A percentile compares a stretch with the other conserved stretches of the same genome.
These are phyloP conservation scores for Aspergillus funiculosus DNA, from an alignment of 495 filamentous ascomycete species.

Conservation along the genomic window DNA sequence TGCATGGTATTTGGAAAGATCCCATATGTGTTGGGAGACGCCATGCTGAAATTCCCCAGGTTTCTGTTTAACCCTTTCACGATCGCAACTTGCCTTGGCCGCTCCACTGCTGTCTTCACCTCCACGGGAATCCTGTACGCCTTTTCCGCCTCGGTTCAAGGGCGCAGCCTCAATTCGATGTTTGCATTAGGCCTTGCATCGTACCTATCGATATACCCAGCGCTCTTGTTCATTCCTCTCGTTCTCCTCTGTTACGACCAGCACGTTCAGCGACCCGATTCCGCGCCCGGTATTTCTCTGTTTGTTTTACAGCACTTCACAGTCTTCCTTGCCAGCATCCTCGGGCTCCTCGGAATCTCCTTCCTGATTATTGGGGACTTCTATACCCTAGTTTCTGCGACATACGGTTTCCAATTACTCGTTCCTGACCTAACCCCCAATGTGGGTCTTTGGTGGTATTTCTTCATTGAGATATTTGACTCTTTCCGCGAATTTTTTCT, in stretches of 20 bases:
- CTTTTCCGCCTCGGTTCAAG: constrained; percentile 73
- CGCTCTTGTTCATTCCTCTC: constrained; percentile 77
- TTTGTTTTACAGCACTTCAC: constrained; percentile 50
- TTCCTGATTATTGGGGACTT: constrained; percentile 69
- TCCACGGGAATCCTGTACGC: constrained; percentile 82
- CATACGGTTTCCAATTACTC: constrained; percentile 86
- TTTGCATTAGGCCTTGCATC: constrained; percentile 78
- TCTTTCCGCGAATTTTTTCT: constrained; percentile 96
- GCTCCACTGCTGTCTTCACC: constrained; percentile 86
- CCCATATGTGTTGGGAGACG: neutral
- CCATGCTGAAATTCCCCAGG: constrained; percentile 33
- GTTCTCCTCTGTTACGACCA: constrained; percentile 77
- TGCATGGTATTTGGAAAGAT: constrained; percentile 53
- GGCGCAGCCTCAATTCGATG: constrained; percentile 69
- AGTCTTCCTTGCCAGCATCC: constrained; percentile 42
- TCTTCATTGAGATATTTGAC: constrained; percentile 99
- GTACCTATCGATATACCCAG: constrained; percentile 88
- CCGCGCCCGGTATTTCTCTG: constrained; percentile 19
- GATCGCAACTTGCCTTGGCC: constrained; percentile 84
- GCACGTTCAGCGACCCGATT: constrained; percentile 26
- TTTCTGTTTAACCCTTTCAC: constrained; percentile 96
- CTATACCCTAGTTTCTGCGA: constrained; percentile 79
- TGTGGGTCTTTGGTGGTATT: constrained; percentile 98
- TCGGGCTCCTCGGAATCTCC: constrained; percentile 63
- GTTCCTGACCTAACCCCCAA: constrained; percentile 93